These are phyloP conservation scores for Ilyonectria mors-panacis DNA, from an alignment of 2,329 filamentous ascomycete species.

Conservation along the genomic window DNA sequence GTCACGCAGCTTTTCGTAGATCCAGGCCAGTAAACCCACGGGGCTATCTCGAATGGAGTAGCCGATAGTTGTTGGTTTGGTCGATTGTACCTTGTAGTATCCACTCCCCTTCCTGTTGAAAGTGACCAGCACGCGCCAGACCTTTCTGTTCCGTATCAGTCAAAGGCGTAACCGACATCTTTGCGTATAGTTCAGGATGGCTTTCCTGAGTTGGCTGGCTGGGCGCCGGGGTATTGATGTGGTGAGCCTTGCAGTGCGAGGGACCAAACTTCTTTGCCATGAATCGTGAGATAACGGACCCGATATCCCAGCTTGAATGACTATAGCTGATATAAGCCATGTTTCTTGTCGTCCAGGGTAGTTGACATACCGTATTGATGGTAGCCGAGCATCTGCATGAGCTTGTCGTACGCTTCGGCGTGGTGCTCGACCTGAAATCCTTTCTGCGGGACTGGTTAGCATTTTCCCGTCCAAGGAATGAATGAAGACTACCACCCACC, in stretches of 20 bases:
- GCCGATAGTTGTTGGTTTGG: background rate
- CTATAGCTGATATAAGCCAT: background rate
- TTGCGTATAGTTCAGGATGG: background rate
- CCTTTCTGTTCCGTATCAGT: background rate
- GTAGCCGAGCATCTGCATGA: slow-evolving; percentile 32
- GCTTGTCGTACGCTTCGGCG: slow-evolving; percentile 23
- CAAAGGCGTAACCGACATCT: background rate
- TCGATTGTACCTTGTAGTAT: background rate
- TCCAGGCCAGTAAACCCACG: slow-evolving; percentile 80
- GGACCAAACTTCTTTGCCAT: slow-evolving; percentile 21
- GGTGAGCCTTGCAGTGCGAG: slow-evolving; percentile 13
- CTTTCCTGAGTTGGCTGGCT: background rate
- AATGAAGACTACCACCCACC: too few relatives aligned
- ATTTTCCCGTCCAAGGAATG: too few relatives aligned
- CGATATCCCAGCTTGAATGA: slow-evolving; percentile 30
- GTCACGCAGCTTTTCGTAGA: slow-evolving; percentile 84
- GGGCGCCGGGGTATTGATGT: slow-evolving; percentile 17
- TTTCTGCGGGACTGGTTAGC: background rate
- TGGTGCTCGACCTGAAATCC: slow-evolving; percentile 19
- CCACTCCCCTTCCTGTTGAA: background rate
- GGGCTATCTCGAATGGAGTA: slow-evolving; percentile 71
- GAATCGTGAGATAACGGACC: slow-evolving; percentile 15
- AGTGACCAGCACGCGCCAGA: too few relatives aligned
- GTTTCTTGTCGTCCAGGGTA: too few relatives aligned
- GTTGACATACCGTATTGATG: slow-evolving; percentile 6